Conservation (phyloP, 192 early-diverging fungal species). For the Mortierella hygrophila region DNA sequence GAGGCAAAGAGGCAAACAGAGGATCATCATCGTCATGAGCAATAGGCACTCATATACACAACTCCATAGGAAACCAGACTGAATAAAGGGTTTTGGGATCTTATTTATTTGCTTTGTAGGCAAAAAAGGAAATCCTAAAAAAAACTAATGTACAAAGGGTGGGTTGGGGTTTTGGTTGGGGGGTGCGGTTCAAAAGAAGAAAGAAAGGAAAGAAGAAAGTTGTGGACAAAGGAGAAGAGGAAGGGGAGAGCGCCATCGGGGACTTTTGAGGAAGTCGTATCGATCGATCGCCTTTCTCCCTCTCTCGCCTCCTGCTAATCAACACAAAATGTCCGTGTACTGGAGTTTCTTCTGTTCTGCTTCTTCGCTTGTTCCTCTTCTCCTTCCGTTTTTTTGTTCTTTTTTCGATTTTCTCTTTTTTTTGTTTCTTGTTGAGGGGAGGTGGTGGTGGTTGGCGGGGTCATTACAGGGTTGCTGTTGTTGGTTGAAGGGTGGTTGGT, state of each 20-base stretch:
- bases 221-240: not conserved
- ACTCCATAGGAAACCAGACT: not conserved
- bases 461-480: not conserved
- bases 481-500: not conserved
- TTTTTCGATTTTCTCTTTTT: conserved; percentile 1
- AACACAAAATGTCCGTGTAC: not conserved
- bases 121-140: not conserved
- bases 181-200: too few species aligned
- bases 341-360: not conserved
- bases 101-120: not conserved
- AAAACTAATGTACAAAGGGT: conserved; percentile 11
- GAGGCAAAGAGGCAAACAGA: too few species aligned
- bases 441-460: not conserved
- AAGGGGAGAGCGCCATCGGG: not conserved
- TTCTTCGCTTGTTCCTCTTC: not conserved
- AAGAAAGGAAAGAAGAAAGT: not conserved
- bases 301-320: not conserved
- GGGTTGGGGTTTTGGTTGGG: not conserved
- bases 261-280: not conserved
- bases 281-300: not conserved
- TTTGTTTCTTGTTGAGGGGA: not conserved
- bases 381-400: conserved; percentile 3
- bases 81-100: not conserved
- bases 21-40: too few species aligned
- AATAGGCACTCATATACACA: not conserved